Base-by-base conservation (phyloP, 306 rosid genomes). In the Acacia crassicarpa region DNA sequence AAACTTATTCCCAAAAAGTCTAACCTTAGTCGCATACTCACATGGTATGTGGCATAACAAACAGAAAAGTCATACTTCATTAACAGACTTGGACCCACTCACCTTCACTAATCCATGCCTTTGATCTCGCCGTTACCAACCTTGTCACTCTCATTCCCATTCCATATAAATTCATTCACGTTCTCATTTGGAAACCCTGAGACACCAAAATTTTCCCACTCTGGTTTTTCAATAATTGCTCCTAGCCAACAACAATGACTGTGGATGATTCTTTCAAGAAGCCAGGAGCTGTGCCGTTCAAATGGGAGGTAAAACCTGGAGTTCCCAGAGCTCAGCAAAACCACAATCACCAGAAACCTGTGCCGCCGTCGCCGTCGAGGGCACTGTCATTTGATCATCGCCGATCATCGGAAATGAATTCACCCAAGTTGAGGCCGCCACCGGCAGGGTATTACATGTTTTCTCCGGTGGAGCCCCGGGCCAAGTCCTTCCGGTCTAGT, bases 241-340 rank as follows among this genome's bases (percentile, higher is more conserved):
- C 1, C 1, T 23, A 4, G 22, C 48, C 33, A 23, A 13, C 61
- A 51, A 56, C 44, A 77, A 89, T 92, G 98, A 85, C 82, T 1
- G 54, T 63, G 1, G 95, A 85, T 40, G 96, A 92, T 35, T 91
- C 84, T 0, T 95, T 89, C 85, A 88, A 51, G 78, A 90, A 89
- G 79, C 89, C 88, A 23, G 99, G 97, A 43, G 86, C 96, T 9
- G 83, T 95, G 51, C 99, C 99, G 33, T 95, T 95, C 86, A 89
- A 93, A 63, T 95, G 99, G 99, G 99, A 95, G 87, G 80, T 93
- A 25, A 92, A 91, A 67, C 99, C 99, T 1, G 99, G 99, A 49
- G 91, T 90, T 51, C 99, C 99, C 65, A 89, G 78, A 68, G 20
- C 46, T 48, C 89, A 82, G 25, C 75, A 63, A 19, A 84, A 83